Base-by-base conservation (phyloP, 495 filamentous ascomycete genomes). In the Aspergillus haitiensis region DNA sequence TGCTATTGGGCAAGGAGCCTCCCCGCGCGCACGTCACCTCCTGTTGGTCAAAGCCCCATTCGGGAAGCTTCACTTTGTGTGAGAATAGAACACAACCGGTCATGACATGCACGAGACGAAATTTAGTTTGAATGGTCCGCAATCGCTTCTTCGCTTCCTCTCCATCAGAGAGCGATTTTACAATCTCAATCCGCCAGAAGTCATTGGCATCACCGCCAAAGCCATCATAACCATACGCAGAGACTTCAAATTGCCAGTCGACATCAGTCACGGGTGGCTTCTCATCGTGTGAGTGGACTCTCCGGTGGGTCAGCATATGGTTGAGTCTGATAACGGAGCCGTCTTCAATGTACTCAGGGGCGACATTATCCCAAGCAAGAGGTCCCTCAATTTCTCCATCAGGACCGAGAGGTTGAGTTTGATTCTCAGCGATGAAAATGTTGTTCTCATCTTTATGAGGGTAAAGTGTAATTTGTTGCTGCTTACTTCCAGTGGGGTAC, bases 381-480 rank as follows among this genome's bases (percentile, higher is more conserved):
- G 89, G 85, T 13, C 95, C 92, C 62, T 86, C 85, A 50, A 97
- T 87, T 55, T 89, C 84, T 27, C 91, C 92, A 68, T 90, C 81
- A 6, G 82, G 76, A 59, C 86, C 89, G 15, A 93, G 78, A 8
- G 94, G 93, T 69, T 97, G 91, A 8, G 95, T 98, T 76, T 93
- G 87, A 72, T 98, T 98, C 76, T 98, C 94, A 51, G 97, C 64
- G 32, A 97, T 68, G 84, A 90, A 98, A 35, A 93, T 62, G 71
- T 98, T 98, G 81, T 98, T 98, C 65, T 97, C 93, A 67, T 98
- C 94, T 81, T 98, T 98, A 78, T 98, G 94, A 9, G 94, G 94
- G 66, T 98, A 98, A 7, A 98, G 85, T 2, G 94, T 98, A 64
- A 98, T 91, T 70, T 98, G 94, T 73, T 98, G 94, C 71, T 98